Evolutionary conservation across 1,139 yeast genomes (phyloP).

Genomic region (Pichia sp.): DNA sequence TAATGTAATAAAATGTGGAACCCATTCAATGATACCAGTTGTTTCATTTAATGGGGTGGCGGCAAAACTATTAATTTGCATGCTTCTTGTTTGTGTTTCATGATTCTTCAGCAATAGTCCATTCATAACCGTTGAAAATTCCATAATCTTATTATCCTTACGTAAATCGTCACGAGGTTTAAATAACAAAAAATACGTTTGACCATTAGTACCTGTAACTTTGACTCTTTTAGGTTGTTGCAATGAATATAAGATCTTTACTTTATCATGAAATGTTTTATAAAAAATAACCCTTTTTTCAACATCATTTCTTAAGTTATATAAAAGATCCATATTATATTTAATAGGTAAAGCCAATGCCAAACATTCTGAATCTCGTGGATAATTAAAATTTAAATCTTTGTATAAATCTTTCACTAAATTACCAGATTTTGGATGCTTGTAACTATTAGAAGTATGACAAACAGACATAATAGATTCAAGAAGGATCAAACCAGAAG

Average conservation of each 20-base stretch:
- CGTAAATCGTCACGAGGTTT: conserved; percentile 88
- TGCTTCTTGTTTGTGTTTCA: conserved; percentile 66
- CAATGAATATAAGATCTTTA: conserved; percentile 68
- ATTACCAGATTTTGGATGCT: conserved; percentile 11
- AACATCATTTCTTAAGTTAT: conserved; percentile 33
- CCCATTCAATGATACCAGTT: conserved; percentile 92
- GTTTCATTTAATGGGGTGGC: conserved; percentile 85
- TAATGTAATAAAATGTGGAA: conserved; percentile 75
- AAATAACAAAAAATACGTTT: conserved; percentile 64
- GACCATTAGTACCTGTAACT: conserved; percentile 74
- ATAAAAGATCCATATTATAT: conserved; percentile 59
- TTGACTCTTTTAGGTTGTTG: conserved; percentile 82
- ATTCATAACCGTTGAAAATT: conserved; percentile 83
- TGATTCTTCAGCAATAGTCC: conserved; percentile 58
- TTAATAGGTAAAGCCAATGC: conserved; percentile 78
- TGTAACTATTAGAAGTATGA: conserved; percentile 10
- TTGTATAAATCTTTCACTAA: conserved; percentile 25
- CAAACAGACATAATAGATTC: conserved; percentile 28
- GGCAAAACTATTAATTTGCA: conserved; percentile 74
- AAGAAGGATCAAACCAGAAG: conserved; percentile 21
- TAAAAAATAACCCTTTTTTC: conserved; percentile 41
- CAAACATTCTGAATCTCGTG: conserved; percentile 43
- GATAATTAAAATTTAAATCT: conserved; percentile 44
- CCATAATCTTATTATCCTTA: conserved; percentile 93
- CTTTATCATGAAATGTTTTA: conserved; percentile 52